These are phyloP conservation scores for Zymoseptoria crescenta DNA, from an alignment of 2,329 filamentous ascomycete species.

Conservation along the genomic window DNA sequence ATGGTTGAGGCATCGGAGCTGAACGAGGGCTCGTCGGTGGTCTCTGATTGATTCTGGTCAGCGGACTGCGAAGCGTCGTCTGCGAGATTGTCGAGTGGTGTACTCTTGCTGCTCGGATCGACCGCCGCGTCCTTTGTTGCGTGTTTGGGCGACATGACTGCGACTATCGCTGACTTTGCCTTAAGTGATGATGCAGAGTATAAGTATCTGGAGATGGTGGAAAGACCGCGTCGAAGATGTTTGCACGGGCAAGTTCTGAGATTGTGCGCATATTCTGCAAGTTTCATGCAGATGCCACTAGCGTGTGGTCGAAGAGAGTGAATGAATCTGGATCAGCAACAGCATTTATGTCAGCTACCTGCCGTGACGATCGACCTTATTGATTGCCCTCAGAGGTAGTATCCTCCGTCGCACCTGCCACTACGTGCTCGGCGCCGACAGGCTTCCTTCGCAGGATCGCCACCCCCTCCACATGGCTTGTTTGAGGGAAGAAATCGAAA, in stretches of 20 bases:
- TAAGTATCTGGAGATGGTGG: background rate
- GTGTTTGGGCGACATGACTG: background rate
- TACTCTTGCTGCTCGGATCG: background rate
- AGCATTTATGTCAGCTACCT: background rate
- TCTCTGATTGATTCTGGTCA: background rate
- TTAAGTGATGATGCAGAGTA: background rate
- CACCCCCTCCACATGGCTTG: constrained; percentile 59
- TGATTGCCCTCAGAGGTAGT: too few species aligned
- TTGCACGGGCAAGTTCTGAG: background rate
- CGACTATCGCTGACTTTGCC: background rate
- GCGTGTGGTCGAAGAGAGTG: background rate
- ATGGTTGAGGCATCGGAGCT: background rate
- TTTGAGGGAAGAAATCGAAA: constrained; percentile 97
- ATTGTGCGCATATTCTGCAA: constrained; percentile 1
- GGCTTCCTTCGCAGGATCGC: constrained; percentile 46
- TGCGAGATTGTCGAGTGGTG: background rate
- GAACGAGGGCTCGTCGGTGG: background rate
- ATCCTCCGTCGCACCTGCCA: too few species aligned
- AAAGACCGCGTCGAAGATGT: background rate
- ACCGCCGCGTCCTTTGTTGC: background rate
- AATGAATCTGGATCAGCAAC: background rate
- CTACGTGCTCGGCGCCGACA: background rate
- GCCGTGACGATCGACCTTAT: background rate
- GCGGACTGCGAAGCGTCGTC: background rate
- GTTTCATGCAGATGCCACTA: constrained; percentile 4